Percentiles rank a stretch among this genome's conserved stretches.
Evolutionary conservation across 768 basidiomycete genomes (phyloP).

Genomic region (Boletus speciosus): DNA sequence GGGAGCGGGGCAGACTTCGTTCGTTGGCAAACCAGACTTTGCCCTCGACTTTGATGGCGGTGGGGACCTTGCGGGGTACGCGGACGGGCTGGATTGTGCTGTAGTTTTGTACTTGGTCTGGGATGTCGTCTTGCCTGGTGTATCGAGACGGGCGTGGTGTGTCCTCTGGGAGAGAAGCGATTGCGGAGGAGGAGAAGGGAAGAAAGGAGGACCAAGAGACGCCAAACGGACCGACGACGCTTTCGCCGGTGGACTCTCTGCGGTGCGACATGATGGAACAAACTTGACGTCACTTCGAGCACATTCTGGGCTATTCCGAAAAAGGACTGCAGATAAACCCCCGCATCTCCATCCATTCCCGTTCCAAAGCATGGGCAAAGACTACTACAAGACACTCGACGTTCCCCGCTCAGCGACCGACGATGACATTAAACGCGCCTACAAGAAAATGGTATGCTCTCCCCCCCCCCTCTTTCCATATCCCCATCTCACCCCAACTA

Average conservation of each 20-base stretch:
- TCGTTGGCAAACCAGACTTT: constrained; percentile 99
- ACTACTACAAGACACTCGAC: constrained; percentile 88
- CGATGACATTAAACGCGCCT: constrained; percentile 89
- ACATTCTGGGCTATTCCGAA: constrained; percentile 32
- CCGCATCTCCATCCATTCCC: too few species aligned
- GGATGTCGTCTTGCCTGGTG: constrained; percentile 71
- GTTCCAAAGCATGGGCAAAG: constrained; percentile 51
- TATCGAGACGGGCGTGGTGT: constrained; percentile 43
- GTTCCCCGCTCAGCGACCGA: constrained; percentile 69
- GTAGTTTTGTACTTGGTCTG: constrained; percentile 60
- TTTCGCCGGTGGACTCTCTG: constrained; percentile 10
- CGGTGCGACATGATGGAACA: constrained; percentile 9
- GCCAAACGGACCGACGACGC: constrained; percentile 35
- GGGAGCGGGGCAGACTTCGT: constrained; percentile 52
- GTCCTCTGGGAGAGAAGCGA: constrained; percentile 45
- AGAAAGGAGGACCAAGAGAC: constrained; percentile 62
- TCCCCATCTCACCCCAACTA: constrained; percentile 23
- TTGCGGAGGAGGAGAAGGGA: constrained; percentile 69
- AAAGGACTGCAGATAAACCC: too few species aligned
- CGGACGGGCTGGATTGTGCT: constrained; percentile 71
- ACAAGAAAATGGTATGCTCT: constrained; percentile 81
- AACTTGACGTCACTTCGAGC: constrained; percentile 29
- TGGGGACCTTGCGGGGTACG: constrained; percentile 79
- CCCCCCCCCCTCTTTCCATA: neutral
- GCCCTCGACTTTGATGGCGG: constrained; percentile 82